These are phyloP conservation scores for Filosporella fistucella DNA, from an alignment of 495 filamentous ascomycete genomes.

Conservation along the genomic window DNA sequence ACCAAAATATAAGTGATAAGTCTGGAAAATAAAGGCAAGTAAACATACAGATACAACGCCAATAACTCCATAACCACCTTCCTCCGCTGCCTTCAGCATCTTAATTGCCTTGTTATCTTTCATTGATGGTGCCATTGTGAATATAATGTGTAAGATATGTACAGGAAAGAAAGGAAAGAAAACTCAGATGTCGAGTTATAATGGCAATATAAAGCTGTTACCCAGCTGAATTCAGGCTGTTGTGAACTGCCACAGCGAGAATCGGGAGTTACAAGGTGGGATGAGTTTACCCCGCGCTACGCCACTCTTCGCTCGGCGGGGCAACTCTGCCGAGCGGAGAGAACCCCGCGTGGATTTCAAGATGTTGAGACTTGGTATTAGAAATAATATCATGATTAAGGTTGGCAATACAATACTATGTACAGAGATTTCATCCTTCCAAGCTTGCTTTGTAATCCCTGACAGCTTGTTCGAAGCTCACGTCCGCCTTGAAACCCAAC, in stretches of 20 bases:
- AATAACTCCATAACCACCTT: conserved; percentile 64
- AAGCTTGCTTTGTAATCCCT: conserved; percentile 42
- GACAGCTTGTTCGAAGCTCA: conserved; percentile 52
- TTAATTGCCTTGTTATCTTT: conserved; percentile 58
- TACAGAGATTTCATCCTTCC: conserved; percentile 15
- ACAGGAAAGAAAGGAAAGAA: background rate
- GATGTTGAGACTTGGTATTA: too few relatives aligned
- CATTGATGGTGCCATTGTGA: conserved; percentile 19
- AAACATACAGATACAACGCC: conserved; percentile 60
- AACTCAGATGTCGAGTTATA: too few relatives aligned
- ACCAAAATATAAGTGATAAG: background rate
- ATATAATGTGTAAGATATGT: background rate
- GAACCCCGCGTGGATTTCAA: too few relatives aligned
- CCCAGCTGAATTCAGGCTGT: too few relatives aligned
- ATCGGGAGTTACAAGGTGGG: too few relatives aligned
- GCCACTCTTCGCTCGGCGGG: too few relatives aligned
- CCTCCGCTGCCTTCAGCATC: conserved; percentile 64
- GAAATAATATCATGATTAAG: too few relatives aligned
- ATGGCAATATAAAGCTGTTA: too few relatives aligned
- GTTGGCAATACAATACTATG: too few relatives aligned
- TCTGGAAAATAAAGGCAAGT: background rate
- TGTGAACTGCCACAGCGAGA: too few relatives aligned
- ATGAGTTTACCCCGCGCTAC: too few relatives aligned
- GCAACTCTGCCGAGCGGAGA: too few relatives aligned
- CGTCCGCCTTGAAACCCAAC: conserved; percentile 59